Conservation (phyloP, 163 green algal genomes). For the Chlamydomonas reinhardtii region DNA sequence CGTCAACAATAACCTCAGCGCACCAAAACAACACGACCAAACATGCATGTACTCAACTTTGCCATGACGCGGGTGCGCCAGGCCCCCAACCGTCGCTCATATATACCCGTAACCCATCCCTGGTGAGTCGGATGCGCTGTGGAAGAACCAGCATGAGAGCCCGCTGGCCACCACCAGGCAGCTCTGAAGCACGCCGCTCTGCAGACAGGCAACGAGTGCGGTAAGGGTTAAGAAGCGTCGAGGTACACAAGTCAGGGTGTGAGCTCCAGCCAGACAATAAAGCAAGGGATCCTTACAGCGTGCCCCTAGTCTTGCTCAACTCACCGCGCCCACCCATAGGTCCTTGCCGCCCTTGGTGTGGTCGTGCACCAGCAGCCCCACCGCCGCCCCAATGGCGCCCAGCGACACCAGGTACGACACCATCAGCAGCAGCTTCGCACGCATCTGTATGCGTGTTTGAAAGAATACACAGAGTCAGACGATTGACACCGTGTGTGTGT, state of each 20-base stretch:
- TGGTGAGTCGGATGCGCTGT: background rate
- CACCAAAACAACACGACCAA: background rate
- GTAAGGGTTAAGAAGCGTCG: background rate
- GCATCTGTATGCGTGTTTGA: background rate
- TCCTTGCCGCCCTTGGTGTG: slow-evolving; percentile 29
- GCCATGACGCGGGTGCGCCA: background rate
- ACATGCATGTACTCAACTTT: background rate
- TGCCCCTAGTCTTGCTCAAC: no score
- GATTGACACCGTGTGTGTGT: background rate
- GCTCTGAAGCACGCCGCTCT: slow-evolving; percentile 46
- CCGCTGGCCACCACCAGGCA: slow-evolving; percentile 38
- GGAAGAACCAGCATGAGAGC: slow-evolving; percentile 46
- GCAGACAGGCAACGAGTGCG: background rate
- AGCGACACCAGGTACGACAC: slow-evolving; percentile 44
- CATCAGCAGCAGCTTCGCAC: slow-evolving; percentile 41
- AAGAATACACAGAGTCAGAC: background rate
- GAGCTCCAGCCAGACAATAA: background rate
- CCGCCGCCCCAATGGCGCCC: slow-evolving; percentile 13
- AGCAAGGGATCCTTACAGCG: no score
- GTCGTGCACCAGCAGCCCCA: slow-evolving; percentile 29
- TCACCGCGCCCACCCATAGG: slow-evolving; percentile 50
- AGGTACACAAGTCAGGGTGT: background rate
- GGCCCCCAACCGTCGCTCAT: background rate
- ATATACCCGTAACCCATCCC: slow-evolving; percentile 18
- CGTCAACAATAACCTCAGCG: background rate